Evolutionary conservation across 305 asterid species (phyloP).

Genomic region (Stenogyne calaminthoides): DNA sequence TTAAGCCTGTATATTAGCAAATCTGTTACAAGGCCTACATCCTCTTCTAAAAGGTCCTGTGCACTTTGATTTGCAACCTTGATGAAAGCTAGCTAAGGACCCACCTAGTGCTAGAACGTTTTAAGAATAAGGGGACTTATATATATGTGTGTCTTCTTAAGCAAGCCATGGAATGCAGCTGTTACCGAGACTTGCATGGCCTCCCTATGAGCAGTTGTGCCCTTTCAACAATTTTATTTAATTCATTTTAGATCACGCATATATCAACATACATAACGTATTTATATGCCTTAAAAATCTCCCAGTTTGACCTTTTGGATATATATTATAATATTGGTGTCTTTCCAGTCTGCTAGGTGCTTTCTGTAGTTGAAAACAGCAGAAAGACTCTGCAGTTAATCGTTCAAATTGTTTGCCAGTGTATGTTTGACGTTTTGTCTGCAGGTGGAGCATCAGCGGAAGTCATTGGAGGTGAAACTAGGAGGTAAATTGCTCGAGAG

Average conservation of each 20-base stretch:
- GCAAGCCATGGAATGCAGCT: neutral
- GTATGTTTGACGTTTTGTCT: neutral
- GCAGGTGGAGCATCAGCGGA: conserved; percentile 47
- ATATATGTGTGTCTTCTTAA: neutral
- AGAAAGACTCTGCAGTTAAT: neutral
- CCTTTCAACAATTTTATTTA: neutral
- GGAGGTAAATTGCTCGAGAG: conserved; percentile 40
- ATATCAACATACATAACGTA: neutral
- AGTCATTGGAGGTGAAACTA: conserved; percentile 40
- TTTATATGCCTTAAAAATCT: neutral
- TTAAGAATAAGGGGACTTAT: neutral
- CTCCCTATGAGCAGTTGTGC: neutral
- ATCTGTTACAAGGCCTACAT: neutral
- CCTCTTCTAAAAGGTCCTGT: neutral
- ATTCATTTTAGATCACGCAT: neutral
- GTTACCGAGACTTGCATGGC: conserved; percentile 14
- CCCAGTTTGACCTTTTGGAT: neutral
- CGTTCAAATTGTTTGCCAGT: neutral
- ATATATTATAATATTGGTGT: neutral
- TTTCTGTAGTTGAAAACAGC: conserved; percentile 1
- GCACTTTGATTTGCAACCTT: neutral
- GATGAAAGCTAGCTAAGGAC: conserved; percentile 2
- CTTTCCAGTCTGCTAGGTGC: neutral
- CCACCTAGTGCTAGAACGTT: neutral
- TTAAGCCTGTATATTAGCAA: neutral